phyloP scores from a whole-genome alignment of 768 basidiomycete genomes.

The Lyophyllum shimeji region DNA sequence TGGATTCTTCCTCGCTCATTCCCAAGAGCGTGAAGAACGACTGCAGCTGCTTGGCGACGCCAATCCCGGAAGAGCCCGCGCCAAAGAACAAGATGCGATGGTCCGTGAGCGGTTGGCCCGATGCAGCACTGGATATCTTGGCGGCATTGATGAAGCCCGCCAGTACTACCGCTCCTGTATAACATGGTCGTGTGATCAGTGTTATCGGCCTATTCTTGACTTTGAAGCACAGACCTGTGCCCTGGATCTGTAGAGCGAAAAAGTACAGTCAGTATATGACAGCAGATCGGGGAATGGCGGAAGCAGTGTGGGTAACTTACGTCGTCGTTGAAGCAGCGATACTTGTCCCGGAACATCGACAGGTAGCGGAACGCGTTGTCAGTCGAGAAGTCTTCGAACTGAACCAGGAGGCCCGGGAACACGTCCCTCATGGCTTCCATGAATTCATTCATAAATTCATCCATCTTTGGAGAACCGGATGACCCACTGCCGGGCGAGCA shows the following conservation, averaged over 20 bases:
- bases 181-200: slow-evolving; percentile 5
- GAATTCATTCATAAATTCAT: slow-evolving; percentile 75
- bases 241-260: slow-evolving; percentile 49
- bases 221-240: slow-evolving; percentile 43
- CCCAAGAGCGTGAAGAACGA: slow-evolving; percentile 80
- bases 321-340: slow-evolving; percentile 73
- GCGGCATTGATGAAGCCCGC: slow-evolving; percentile 78
- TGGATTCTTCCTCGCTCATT: slow-evolving; percentile 65
- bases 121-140: slow-evolving; percentile 51
- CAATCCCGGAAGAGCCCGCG: slow-evolving; percentile 88
- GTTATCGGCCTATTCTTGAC: slow-evolving; percentile 2
- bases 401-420: slow-evolving; percentile 69
- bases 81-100: slow-evolving; percentile 89
- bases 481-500: background rate
- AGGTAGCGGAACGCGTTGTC: slow-evolving; percentile 79
- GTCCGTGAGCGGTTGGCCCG: slow-evolving; percentile 58
- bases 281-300: slow-evolving; percentile 3
- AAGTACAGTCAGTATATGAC: slow-evolving; percentile 3
- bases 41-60: slow-evolving; percentile 81
- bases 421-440: slow-evolving; percentile 65
- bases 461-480: slow-evolving; percentile 44
- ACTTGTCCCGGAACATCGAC: slow-evolving; percentile 55
- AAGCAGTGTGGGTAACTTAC: slow-evolving; percentile 35
- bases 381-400: slow-evolving; percentile 78
- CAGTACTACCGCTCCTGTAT: slow-evolving; percentile 65